Percentiles rank a stretch among this genome's conserved stretches.
Evolutionary conservation across 805 yeast genomes (phyloP).

Genomic region (Torulaspora indica): DNA sequence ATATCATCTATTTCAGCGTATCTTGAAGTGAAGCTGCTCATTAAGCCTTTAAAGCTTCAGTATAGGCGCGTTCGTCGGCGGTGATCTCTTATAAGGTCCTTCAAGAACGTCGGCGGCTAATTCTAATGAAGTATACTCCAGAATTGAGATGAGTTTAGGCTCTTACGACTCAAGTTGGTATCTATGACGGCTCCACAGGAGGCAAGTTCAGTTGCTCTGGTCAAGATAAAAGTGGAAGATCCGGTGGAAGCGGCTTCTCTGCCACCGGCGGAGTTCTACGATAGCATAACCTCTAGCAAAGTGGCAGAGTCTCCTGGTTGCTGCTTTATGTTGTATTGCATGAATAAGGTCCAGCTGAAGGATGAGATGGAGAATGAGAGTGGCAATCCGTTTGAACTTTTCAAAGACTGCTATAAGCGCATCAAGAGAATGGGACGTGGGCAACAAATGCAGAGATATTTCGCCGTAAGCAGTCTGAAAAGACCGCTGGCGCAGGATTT

Average conservation of each 20-base stretch:
- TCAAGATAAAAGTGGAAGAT: constrained; percentile 2
- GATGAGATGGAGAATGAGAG: not conserved
- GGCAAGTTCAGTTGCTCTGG: not conserved
- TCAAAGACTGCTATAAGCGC: constrained; percentile 13
- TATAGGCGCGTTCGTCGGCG: not conserved
- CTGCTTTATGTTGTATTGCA: constrained; percentile 15
- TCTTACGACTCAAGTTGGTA: not conserved
- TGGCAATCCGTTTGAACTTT: constrained; percentile 10
- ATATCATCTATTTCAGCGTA: not conserved
- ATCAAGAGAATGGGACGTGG: constrained; percentile 2
- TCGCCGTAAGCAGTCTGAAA: not conserved
- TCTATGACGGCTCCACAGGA: not conserved
- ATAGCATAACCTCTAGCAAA: constrained; percentile 8
- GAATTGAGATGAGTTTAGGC: too few relatives aligned
- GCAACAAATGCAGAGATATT: constrained; percentile 8
- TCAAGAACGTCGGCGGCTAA: constrained; percentile 3
- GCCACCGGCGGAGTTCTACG: constrained; percentile 17
- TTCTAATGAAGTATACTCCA: too few relatives aligned
- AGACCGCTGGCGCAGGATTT: constrained; percentile 10
- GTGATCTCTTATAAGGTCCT: not conserved
- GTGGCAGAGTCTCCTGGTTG: constrained; percentile 12
- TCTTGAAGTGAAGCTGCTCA: not conserved
- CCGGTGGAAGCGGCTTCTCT: not conserved
- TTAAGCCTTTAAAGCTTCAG: not conserved
- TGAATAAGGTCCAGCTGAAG: constrained; percentile 8